Conservation (phyloP, 768 basidiomycete genomes). For the Suillus tomentosus region DNA sequence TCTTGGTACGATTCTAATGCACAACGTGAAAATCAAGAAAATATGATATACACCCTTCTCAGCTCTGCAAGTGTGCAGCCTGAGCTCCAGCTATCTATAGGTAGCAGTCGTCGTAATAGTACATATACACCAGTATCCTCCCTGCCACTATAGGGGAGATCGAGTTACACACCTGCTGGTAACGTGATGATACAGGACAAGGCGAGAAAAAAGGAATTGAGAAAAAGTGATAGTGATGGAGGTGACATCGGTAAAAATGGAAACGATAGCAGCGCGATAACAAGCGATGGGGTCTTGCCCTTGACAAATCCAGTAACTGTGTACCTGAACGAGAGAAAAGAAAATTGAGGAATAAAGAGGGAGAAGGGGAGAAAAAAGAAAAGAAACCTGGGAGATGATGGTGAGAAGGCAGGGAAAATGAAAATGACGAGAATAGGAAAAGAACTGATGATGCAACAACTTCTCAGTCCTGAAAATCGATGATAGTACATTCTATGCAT, state of each 20-base stretch:
- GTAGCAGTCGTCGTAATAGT: background rate
- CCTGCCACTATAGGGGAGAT: background rate
- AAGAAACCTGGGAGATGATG: constrained; percentile 14
- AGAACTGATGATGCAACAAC: constrained; percentile 20
- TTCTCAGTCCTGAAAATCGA: constrained; percentile 10
- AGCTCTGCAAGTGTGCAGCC: constrained; percentile 11
- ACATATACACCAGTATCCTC: constrained; percentile 6
- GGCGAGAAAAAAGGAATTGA: background rate
- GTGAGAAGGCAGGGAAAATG: constrained; percentile 9
- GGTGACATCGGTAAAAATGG: constrained; percentile 12
- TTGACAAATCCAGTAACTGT: constrained; percentile 22
- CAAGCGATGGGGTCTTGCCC: constrained; percentile 14
- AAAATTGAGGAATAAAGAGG: constrained; percentile 1
- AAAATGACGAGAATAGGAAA: constrained; percentile 15
- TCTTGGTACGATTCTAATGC: background rate
- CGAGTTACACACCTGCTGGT: constrained; percentile 21
- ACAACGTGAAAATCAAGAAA: constrained; percentile 24
- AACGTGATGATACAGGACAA: background rate
- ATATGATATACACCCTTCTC: constrained; percentile 16
- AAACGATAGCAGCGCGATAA: constrained; percentile 23
- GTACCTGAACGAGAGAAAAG: background rate
- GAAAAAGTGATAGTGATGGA: constrained; percentile 9
- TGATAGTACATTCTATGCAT: constrained; percentile 9
- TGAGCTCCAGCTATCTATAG: constrained; percentile 1
- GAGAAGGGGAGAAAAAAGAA: constrained; percentile 10